Evolutionary conservation across 1,284 basidiomycete species (phyloP).

Genomic region (Cystobasidium pallidum): DNA sequence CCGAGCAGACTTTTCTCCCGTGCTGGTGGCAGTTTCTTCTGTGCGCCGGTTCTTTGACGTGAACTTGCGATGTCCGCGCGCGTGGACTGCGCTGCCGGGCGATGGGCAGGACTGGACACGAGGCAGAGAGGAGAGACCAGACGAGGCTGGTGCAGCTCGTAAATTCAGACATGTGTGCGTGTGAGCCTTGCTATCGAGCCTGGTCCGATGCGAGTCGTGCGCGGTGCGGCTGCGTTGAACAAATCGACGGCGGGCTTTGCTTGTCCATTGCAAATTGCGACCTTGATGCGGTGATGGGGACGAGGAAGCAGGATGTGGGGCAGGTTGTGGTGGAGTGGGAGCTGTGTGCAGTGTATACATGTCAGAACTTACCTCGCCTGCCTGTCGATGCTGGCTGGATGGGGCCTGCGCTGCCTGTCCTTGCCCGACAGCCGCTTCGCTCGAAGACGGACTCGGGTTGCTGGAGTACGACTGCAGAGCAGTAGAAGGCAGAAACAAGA

Average conservation of each 20-base stretch:
- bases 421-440: too few species aligned
- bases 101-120: neutral
- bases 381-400: neutral
- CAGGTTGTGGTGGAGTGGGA: neutral
- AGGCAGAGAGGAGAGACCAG: neutral
- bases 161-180: neutral
- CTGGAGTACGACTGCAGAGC: neutral
- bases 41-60: conserved; percentile 1
- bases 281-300: neutral
- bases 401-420: neutral
- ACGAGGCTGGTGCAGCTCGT: too few species aligned
- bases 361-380: neutral
- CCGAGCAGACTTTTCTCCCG: conserved; percentile 7
- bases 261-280: neutral
- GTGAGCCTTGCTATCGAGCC: neutral
- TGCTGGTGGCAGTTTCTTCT: neutral
- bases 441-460: neutral
- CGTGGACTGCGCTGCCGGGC: neutral
- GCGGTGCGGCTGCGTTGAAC: conserved; percentile 1
- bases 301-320: neutral
- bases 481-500: neutral
- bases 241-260: conserved; percentile 1
- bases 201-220: neutral
- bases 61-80: conserved; percentile 8
- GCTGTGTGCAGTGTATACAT: too few species aligned